Evolutionary conservation across 306 rosid genomes (phyloP), one percentile per base, ranked within the genome.

Genomic region (Dalbergia oliveri): DNA sequence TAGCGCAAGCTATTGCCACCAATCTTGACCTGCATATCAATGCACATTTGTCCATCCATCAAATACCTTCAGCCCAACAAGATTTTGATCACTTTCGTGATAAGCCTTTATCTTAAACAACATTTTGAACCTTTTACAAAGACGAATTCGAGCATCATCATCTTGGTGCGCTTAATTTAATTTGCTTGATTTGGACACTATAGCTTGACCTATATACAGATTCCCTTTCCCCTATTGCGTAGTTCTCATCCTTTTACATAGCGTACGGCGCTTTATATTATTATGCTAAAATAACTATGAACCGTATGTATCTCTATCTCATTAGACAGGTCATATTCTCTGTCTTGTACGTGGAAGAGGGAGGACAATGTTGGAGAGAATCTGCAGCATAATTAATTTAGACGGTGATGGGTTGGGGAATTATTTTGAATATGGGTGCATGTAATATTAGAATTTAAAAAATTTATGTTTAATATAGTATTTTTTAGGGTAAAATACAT

Each of bases 331-430:
- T 11, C n/a, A 60, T 59, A 59, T 59, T 59, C 35, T 60, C 11
- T 59, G 15, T 60, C 66, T 23, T 60, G 65, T 26, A 60, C n/a
- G 39, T 23, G 66, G 64, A 58, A 11, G 64, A 19, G 35, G 14
- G 64, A 21, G 33, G 35, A 58, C 15, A 34, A 21, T 58, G 34
- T 1, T 21, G 34, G 64, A 19, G 35, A 58, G 66, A 63, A 34
- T 63, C 21, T 65, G 13, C 4, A 16, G 51, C 15, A 39, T 18
- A 65, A 37, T 15, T 9, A 16, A 64, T 49, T 49, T 60, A 72
- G 51, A 26, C 34, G 80, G 80, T 34, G 72, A 47, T 8, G 18
- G n/a, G 33, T 47, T 15, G 34, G 37, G n/a, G n/a, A n/a, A n/a
- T n/a, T n/a, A n/a, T n/a, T n/a, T n/a, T n/a, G n/a, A n/a, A n/a